Conservation (phyloP, 495 filamentous ascomycete genomes). For the Pyronema domesticum region DNA sequence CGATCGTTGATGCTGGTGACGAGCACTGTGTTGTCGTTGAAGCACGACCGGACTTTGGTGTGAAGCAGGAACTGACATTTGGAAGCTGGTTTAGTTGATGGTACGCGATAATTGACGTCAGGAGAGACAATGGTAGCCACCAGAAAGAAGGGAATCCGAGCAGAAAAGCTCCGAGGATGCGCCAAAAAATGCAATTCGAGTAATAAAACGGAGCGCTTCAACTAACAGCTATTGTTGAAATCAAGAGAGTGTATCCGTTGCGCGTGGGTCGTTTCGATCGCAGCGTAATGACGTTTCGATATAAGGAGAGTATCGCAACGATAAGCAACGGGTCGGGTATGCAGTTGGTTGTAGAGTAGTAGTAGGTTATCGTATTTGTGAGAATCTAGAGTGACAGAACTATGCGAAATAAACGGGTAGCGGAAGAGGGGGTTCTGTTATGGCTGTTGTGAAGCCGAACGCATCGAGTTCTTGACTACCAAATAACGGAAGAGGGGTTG, state of each 20-base stretch:
- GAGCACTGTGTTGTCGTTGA: slow-evolving; percentile 24
- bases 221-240: no score
- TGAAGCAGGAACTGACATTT: slow-evolving; percentile 9
- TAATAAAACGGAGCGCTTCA: background rate
- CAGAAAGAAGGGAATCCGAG: background rate
- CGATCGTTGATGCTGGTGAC: slow-evolving; percentile 15
- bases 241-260: no score
- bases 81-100: background rate
- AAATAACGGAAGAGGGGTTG: background rate
- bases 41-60: slow-evolving; percentile 23
- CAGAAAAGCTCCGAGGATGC: background rate
- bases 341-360: no score
- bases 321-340: no score
- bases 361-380: no score
- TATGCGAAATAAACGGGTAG: background rate
- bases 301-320: no score
- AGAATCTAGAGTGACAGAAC: no score
- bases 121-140: background rate
- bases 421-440: background rate
- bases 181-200: background rate
- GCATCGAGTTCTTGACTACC: background rate
- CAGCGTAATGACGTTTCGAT: no score
- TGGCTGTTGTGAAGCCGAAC: background rate
- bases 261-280: no score
- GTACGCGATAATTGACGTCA: slow-evolving; percentile 1